phyloP scores from a whole-genome alignment of 495 filamentous ascomycete genomes.

The Neurospora cerealis region DNA sequence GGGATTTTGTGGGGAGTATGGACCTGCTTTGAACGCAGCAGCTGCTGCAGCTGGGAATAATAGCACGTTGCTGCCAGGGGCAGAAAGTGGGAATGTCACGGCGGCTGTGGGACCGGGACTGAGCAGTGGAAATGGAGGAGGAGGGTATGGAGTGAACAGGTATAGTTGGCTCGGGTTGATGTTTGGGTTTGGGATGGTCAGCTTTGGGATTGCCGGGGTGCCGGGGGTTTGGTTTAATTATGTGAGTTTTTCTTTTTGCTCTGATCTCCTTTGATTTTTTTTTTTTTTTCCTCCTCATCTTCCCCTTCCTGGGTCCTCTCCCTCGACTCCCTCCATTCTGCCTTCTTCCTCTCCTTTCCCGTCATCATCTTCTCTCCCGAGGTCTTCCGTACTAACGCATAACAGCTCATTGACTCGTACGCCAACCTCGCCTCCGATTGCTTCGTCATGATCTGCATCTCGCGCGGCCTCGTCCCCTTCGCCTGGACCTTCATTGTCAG shows the following conservation, averaged over 20 bases:
- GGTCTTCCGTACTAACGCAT: neutral
- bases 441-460: conserved; percentile 24
- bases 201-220: conserved; percentile 21
- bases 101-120: neutral
- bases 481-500: conserved; percentile 19
- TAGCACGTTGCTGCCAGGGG: neutral
- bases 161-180: conserved; percentile 21
- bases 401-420: conserved; percentile 24
- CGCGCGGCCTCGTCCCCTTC: conserved; percentile 21
- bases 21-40: neutral
- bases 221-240: conserved; percentile 22
- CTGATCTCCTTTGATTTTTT: too few relatives aligned
- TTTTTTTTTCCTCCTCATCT: neutral
- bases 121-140: neutral
- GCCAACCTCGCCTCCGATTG: conserved; percentile 22
- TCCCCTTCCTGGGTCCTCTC: neutral
- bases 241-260: conserved; percentile 9
- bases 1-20: conserved; percentile 21
- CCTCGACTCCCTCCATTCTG: neutral
- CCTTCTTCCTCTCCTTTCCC: neutral
- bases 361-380: neutral
- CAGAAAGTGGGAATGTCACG: neutral
- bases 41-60: neutral
- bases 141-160: neutral
- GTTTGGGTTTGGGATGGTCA: conserved; percentile 21